Base-by-base conservation (phyloP, 2,329 filamentous ascomycete genomes). In the Mycosphaerella sp. region DNA sequence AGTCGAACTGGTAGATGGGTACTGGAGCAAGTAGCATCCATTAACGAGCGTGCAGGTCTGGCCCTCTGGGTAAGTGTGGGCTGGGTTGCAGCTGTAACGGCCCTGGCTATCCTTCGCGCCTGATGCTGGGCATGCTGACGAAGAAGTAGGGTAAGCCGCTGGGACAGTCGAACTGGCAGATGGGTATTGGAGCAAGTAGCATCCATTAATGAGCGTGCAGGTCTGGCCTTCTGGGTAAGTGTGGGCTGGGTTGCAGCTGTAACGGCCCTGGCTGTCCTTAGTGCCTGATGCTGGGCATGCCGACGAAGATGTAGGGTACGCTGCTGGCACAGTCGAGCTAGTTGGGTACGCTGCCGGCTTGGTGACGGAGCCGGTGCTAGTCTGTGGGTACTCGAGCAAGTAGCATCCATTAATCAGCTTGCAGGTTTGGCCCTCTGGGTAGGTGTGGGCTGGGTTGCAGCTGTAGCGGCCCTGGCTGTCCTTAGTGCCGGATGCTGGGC, bases 241-340 rank as follows among this genome's bases (percentile, higher is more conserved):
- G 43, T 58, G 51, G 14, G 61, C 61, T 39, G 60, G 54, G 58
- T 59, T 53, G 55, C 51, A 55, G 40, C 42, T 44, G 38, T 59
- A 57, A 17, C 43, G 50, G 31, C 50, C 50, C 43, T 46, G 21
- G 5, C 31, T 29, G 26, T 52, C 50, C 34, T 32, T 46, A 34
- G 32, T 40, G 21, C 50, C 50, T 4, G 43, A 17, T 9, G 50
- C 50, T 40, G 50, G 43, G 50, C 50, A 52, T 21, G 11, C 42
- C 2, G 42, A 9, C 8, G 42, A 29, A 14, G 49, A 52, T 2
- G 60, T 63, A 2, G 50, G 49, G 51, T 53, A 53, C 11, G 14
- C 39, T 14, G 23, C 40, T 36, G 44, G 40, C 12, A 44, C 36
- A 48, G 38, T 47, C 43, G 51, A 38, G 9, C 51, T 32, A 6